These are phyloP conservation scores for Logfia minima DNA, from an alignment of 129 eudicot genomes.

Conservation along the genomic window DNA sequence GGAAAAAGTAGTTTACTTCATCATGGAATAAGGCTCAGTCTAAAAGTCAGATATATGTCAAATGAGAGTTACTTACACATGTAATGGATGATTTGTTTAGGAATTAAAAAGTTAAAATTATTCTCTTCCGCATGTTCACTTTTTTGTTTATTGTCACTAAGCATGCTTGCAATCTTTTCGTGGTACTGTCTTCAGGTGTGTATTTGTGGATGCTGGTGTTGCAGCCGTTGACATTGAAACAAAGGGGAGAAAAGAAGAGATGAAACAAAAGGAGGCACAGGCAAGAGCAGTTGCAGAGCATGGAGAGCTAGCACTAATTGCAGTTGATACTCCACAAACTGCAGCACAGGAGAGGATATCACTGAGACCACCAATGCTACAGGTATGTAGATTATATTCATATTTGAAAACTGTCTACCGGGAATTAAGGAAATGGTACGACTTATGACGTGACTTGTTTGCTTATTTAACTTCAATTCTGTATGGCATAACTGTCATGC, in stretches of 20 bases:
- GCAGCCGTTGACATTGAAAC: slow-evolving; percentile 88
- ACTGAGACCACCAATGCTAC: slow-evolving; percentile 91
- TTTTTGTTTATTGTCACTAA: not conserved
- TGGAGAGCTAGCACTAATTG: slow-evolving; percentile 88
- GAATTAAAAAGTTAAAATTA: not conserved
- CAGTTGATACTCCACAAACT: slow-evolving; percentile 81
- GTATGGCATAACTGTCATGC: slow-evolving; percentile 7
- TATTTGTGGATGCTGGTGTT: slow-evolving; percentile 98
- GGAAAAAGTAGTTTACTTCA: not conserved
- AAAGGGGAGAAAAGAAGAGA: slow-evolving; percentile 80
- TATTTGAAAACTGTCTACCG: not conserved
- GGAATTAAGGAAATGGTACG: slow-evolving; percentile 2
- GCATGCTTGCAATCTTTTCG: slow-evolving; percentile 4
- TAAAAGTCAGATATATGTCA: not conserved
- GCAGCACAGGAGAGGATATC: slow-evolving; percentile 72
- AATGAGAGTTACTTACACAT: not conserved
- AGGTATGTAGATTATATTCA: slow-evolving; percentile 41
- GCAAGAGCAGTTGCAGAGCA: slow-evolving; percentile 85
- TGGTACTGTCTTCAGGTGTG: slow-evolving; percentile 54
- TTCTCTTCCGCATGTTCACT: not conserved
- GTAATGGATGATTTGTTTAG: not conserved
- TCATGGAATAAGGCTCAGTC: not conserved
- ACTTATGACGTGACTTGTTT: slow-evolving; percentile 8
- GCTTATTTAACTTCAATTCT: slow-evolving; percentile 2
- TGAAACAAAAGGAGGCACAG: slow-evolving; percentile 74